phyloP scores from a whole-genome alignment of 2,329 filamentous ascomycete species.

The Aureobasidium melanogenum region DNA sequence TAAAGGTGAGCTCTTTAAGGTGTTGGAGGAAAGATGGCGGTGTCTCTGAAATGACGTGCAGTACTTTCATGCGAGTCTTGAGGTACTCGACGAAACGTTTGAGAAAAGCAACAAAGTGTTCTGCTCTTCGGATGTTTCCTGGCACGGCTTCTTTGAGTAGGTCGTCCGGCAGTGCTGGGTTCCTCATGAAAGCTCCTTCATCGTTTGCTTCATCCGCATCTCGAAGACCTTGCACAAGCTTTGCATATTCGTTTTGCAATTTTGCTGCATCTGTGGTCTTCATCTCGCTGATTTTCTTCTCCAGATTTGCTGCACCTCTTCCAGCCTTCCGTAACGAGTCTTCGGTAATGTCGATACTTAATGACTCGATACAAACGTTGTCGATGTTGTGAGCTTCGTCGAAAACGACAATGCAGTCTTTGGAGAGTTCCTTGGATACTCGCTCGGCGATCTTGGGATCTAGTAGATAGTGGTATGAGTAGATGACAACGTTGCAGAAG shows the following conservation, averaged over 20 bases:
- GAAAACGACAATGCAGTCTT: constrained; percentile 97
- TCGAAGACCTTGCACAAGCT: constrained; percentile 83
- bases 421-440: constrained; percentile 90
- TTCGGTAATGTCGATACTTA: constrained; percentile 94
- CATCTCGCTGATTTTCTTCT: constrained; percentile 87
- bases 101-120: constrained; percentile 91
- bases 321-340: constrained; percentile 88
- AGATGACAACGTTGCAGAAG: constrained; percentile 98
- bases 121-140: constrained; percentile 89
- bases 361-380: constrained; percentile 95
- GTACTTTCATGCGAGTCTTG: constrained; percentile 92
- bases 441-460: constrained; percentile 96
- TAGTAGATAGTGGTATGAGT: constrained; percentile 96
- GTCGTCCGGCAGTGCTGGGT: constrained; percentile 87
- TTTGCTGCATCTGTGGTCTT: constrained; percentile 92
- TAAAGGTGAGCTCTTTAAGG: constrained; percentile 91
- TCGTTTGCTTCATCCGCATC: constrained; percentile 82
- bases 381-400: constrained; percentile 99
- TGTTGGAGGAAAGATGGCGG: constrained; percentile 89
- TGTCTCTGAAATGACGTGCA: constrained; percentile 94
- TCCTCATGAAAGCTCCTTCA: constrained; percentile 95
- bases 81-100: constrained; percentile 97
- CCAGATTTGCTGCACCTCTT: constrained; percentile 80
- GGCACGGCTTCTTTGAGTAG: constrained; percentile 91
- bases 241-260: constrained; percentile 88